A percentile compares a stretch with the other conserved stretches of the same genome.
Conservation (phyloP, 805 yeast genomes). For the Dipodascus geniculatus region DNA sequence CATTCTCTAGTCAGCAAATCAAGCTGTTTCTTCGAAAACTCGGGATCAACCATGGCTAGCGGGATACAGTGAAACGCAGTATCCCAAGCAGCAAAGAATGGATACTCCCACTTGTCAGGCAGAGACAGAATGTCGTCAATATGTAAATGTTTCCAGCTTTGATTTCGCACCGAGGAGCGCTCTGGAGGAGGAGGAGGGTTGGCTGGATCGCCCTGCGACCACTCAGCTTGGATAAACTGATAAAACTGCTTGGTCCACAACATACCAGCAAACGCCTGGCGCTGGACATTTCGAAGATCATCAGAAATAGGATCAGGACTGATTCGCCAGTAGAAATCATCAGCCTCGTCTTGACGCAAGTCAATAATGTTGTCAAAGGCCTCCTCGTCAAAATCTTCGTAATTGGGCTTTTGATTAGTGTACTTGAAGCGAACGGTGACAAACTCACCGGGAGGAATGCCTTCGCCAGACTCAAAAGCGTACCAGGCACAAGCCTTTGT, state of each 20-base stretch:
- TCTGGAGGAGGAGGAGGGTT: conserved; percentile 61
- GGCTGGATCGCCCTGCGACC: conserved; percentile 79
- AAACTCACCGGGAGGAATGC: conserved; percentile 77
- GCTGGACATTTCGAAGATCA: conserved; percentile 68
- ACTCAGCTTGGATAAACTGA: conserved; percentile 71
- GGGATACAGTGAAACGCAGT: conserved; percentile 93
- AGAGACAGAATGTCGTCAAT: conserved; percentile 78
- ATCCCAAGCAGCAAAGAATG: conserved; percentile 96
- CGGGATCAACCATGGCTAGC: conserved; percentile 86
- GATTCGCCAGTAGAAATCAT: conserved; percentile 81
- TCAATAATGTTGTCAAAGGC: conserved; percentile 59
- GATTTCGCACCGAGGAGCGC: conserved; percentile 77
- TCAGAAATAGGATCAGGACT: conserved; percentile 77
- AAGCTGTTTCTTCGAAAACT: conserved; percentile 78
- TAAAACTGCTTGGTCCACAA: conserved; percentile 91
- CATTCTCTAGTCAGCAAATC: conserved; percentile 83
- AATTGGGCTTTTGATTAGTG: conserved; percentile 31
- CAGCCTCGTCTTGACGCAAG: conserved; percentile 76
- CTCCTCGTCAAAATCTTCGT: conserved; percentile 46
- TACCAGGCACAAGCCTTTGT: conserved; percentile 83
- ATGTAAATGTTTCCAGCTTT: conserved; percentile 81
- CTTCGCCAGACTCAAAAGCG: conserved; percentile 61
- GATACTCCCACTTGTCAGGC: conserved; percentile 95
- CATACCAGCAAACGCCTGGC: conserved; percentile 91
- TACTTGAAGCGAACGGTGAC: conserved; percentile 75